These are phyloP conservation scores for Takashimella koratensis DNA, from an alignment of 1,284 basidiomycete genomes.

Conservation along the genomic window DNA sequence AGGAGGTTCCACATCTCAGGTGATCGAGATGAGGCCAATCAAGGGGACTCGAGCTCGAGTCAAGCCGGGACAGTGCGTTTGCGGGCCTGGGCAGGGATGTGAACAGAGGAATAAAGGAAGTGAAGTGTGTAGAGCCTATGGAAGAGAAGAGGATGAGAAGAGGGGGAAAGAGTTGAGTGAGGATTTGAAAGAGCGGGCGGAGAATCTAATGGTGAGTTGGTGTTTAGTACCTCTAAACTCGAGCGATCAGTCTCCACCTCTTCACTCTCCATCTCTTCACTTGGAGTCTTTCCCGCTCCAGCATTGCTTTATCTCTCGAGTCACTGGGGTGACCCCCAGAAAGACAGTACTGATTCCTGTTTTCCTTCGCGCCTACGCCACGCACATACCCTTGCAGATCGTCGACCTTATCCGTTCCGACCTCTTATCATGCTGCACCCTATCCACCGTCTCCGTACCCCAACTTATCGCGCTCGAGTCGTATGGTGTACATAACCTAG, in stretches of 20 bases:
- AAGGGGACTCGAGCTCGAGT: conserved; percentile 68
- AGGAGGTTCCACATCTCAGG: conserved; percentile 1
- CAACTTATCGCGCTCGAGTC: conserved; percentile 87
- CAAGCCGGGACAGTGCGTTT: conserved; percentile 41
- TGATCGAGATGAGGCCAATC: conserved; percentile 84
- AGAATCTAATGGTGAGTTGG: conserved; percentile 81
- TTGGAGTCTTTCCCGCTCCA: no score
- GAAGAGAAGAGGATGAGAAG: conserved; percentile 40
- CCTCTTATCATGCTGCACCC: conserved; percentile 66
- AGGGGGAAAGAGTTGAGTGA: conserved; percentile 57
- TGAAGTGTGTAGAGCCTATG: conserved; percentile 26
- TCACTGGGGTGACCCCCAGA: no score
- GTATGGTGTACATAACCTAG: conserved; percentile 94
- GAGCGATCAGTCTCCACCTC: no score
- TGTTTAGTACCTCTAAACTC: no score
- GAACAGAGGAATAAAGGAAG: conserved; percentile 23
- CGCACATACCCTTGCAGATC: no score
- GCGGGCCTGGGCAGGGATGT: conserved; percentile 24
- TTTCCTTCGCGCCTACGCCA: no score
- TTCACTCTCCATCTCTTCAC: not conserved
- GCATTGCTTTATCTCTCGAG: no score
- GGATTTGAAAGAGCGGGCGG: conserved; percentile 88
- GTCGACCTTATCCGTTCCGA: conserved; percentile 95
- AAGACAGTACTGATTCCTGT: no score
- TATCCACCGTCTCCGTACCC: conserved; percentile 70